Evolutionary conservation across 164 flowering plant species (phyloP).

Genomic region (Annona squamosa): DNA sequence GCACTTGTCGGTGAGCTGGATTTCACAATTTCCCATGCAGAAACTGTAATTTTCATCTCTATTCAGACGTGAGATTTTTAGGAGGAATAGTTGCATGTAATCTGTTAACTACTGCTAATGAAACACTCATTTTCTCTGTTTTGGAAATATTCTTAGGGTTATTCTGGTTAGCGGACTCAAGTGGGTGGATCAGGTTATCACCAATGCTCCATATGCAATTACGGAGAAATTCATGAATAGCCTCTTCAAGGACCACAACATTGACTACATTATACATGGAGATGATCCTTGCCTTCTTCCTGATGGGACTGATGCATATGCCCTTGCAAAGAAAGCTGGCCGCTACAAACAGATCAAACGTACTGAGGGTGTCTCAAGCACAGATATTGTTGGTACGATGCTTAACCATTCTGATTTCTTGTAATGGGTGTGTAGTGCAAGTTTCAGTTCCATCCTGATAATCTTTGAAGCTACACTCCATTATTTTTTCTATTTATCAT

Average conservation of each 20-base stretch:
- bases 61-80: neutral
- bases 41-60: neutral
- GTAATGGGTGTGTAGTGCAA: neutral
- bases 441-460: neutral
- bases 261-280: conserved; percentile 60
- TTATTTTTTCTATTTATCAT: neutral
- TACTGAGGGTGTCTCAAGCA: conserved; percentile 67
- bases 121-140: neutral
- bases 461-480: neutral
- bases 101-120: neutral
- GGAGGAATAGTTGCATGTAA: neutral
- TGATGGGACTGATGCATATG: conserved; percentile 67
- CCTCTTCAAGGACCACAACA: conserved; percentile 64
- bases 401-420: conserved; percentile 2
- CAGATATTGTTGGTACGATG: conserved; percentile 62
- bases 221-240: conserved; percentile 66
- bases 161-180: conserved; percentile 76
- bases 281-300: conserved; percentile 69
- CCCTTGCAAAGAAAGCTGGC: conserved; percentile 57
- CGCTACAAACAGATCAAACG: conserved; percentile 69
- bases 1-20: neutral
- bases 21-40: neutral
- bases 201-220: conserved; percentile 65
- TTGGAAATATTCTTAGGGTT: conserved; percentile 33
- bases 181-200: conserved; percentile 85